A percentile compares a stretch with the other conserved stretches of the same genome.
Conservation (phyloP, 371 early-diverging fungal genomes). For the Mucor circinelloides region DNA sequence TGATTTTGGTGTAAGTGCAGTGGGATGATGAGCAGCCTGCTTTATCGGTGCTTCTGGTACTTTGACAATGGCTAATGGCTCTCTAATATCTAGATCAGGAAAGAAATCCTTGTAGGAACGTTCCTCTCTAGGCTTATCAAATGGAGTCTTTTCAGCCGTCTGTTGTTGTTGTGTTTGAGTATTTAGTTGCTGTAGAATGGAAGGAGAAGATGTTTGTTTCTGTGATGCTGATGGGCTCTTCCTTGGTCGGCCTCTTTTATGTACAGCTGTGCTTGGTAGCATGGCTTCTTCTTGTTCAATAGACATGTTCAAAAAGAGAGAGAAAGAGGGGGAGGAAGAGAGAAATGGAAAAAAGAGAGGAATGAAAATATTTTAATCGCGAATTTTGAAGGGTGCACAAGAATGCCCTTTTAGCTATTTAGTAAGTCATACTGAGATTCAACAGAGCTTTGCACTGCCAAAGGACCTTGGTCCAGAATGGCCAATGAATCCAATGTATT, state of each 20-base stretch:
- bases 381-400: background rate
- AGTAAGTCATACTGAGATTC: background rate
- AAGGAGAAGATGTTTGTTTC: background rate
- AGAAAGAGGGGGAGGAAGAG: background rate
- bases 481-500: constrained; percentile 26
- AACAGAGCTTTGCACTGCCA: constrained; percentile 16
- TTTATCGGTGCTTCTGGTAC: background rate
- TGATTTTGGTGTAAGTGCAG: background rate
- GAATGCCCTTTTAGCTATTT: background rate
- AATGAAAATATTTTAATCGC: constrained; percentile 4
- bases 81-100: constrained; percentile 73
- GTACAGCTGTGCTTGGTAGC: background rate
- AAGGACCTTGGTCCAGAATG: constrained; percentile 21
- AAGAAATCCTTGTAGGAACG: constrained; percentile 78
- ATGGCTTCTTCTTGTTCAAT: background rate
- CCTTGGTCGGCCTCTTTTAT: constrained; percentile 23
- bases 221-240: background rate
- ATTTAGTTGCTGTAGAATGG: background rate
- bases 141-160: background rate
- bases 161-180: background rate
- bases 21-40: background rate
- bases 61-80: constrained; percentile 51
- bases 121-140: constrained; percentile 77
- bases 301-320: background rate
- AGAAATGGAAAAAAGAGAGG: background rate